Evolutionary conservation across 331 rosid genomes (phyloP).

Genomic region (Erythrophleum ivorense): DNA sequence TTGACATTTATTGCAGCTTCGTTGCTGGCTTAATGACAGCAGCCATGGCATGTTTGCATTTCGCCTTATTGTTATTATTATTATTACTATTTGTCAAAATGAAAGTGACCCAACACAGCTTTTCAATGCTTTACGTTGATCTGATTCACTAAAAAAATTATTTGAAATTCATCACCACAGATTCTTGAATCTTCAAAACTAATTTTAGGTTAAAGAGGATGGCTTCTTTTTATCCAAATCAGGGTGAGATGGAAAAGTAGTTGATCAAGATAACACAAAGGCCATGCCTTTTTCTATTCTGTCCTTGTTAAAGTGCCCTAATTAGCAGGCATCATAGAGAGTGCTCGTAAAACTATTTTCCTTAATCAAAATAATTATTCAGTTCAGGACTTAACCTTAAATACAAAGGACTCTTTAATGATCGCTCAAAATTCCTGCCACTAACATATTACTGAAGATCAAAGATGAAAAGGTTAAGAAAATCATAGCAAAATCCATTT

Average conservation of each 20-base stretch:
- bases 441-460: background rate
- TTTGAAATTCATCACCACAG: background rate
- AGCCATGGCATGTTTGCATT: background rate
- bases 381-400: background rate
- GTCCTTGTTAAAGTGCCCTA: conserved; percentile 46
- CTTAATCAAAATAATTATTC: conserved; percentile 22
- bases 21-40: conserved; percentile 19
- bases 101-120: conserved; percentile 35
- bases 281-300: conserved; percentile 12
- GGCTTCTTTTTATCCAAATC: conserved; percentile 32
- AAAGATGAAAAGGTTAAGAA: background rate
- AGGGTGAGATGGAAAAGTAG: conserved; percentile 11
- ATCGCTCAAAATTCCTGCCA: background rate
- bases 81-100: background rate
- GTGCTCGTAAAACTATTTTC: conserved; percentile 23
- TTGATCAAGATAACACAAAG: conserved; percentile 31
- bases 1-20: conserved; percentile 27
- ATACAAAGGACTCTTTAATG: background rate
- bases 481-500: background rate
- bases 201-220: background rate
- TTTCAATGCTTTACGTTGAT: conserved; percentile 20
- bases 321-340: conserved; percentile 24
- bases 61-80: background rate
- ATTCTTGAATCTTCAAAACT: conserved; percentile 32
- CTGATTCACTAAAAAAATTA: conserved; percentile 34